Base-by-base conservation (phyloP, 805 yeast genomes). In the Metschnikowia amazonensis region DNA sequence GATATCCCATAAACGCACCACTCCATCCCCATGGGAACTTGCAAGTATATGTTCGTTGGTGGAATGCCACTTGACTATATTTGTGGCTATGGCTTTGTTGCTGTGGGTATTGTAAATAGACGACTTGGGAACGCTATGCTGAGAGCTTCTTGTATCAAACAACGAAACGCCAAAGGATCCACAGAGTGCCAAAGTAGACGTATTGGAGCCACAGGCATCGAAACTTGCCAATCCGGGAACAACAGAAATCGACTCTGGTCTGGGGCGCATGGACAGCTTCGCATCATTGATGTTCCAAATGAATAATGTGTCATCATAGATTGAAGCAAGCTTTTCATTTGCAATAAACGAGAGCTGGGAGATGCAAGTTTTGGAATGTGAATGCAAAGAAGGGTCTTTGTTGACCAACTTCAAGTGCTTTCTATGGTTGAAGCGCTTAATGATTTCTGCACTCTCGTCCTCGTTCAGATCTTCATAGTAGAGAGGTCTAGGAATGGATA, bases 401-500 rank as follows among this genome's bases (percentile, higher is more conserved):
- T 61, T 60, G 36, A 59, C 60, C 16, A 62, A 51, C 25, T 60
- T 62, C 44, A 86, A 62, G 58, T 83, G 89, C 53, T 82, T 82
- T 42, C 75, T 69, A 66, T 89, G 97, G 63, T 87, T 87, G 68
- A 83, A 89, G 31, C 95, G 70, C 60, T 81, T 85, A 50, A 84
- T 67, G 17, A 89, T 84, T 60, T 82, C 88, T 0, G 97, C 96
- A 45, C 75, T 69, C 20, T 74, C 61, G 2, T 57, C 74, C 4
- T 66, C 68, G 24, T 45, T 53, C 14, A 42, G 54, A 8, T 46
- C 55, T 7, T 31, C 45, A 13, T 36, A 10, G 11, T 33, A 35
- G 35, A 20, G 46, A 4, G 47, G 39, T n/a, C 38, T 24, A 4
- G 95, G 94, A 7, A 89, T 72, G 14, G 84, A 69, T 3, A 87